Evolutionary conservation across 2,329 filamentous ascomycete species (phyloP).

Genomic region (Ophiostoma novo-ulmi): DNA sequence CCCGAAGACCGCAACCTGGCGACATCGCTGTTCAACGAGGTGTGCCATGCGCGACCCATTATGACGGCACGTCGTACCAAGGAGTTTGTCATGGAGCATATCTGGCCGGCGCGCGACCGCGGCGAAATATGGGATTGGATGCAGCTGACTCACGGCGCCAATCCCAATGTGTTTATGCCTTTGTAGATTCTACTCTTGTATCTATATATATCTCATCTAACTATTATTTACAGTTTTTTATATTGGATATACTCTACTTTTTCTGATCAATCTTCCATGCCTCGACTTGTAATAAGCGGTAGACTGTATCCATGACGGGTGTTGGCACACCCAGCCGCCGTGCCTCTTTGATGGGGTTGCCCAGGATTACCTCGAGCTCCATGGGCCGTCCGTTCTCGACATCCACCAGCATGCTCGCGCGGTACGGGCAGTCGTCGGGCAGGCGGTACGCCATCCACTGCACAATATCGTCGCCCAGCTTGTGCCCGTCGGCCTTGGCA

Average conservation of each 20-base stretch:
- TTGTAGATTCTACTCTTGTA: conserved; percentile 10
- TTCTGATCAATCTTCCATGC: conserved; percentile 25
- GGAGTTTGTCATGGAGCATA: conserved; percentile 23
- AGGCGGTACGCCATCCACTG: conserved; percentile 33
- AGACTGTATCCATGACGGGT: conserved; percentile 61
- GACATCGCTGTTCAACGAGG: conserved; percentile 19
- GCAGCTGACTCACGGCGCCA: conserved; percentile 21
- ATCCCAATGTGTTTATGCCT: conserved; percentile 21
- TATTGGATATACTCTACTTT: neutral
- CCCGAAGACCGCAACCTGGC: conserved; percentile 25
- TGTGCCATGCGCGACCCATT: conserved; percentile 24
- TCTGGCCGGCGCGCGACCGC: conserved; percentile 26
- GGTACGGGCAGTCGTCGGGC: conserved; percentile 30
- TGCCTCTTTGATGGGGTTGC: conserved; percentile 64
- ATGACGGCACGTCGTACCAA: conserved; percentile 23
- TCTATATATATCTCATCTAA: neutral
- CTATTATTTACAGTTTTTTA: neutral
- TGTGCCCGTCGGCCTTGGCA: conserved; percentile 35
- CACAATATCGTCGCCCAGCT: conserved; percentile 29
- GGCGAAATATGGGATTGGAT: conserved; percentile 27
- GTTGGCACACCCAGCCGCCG: conserved; percentile 57
- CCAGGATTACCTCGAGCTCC: conserved; percentile 68
- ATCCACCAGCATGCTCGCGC: conserved; percentile 61
- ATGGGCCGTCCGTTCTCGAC: conserved; percentile 61
- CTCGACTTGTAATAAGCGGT: conserved; percentile 51